Conservation (phyloP, 768 basidiomycete species). For the Tricholoma sp. region DNA sequence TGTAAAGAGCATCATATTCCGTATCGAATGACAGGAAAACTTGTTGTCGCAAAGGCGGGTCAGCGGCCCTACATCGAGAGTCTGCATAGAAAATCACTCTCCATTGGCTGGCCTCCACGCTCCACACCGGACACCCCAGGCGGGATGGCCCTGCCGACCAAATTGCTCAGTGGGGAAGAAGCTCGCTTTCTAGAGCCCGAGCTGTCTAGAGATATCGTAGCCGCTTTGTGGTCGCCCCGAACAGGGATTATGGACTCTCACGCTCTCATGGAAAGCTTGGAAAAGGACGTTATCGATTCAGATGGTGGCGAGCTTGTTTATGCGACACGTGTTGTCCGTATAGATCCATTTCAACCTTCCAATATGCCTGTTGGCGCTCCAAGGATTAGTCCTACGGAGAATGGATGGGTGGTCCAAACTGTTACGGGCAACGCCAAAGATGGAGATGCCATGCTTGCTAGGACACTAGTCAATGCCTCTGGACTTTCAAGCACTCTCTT, state of each 20-base stretch:
- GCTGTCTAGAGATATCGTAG: constrained; percentile 62
- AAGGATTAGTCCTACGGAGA: constrained; percentile 28
- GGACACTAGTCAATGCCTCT: constrained; percentile 77
- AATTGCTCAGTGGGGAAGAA: constrained; percentile 62
- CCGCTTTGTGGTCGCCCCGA: constrained; percentile 76
- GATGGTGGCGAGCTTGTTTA: constrained; percentile 68
- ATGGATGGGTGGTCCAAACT: constrained; percentile 88
- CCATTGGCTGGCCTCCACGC: constrained; percentile 46
- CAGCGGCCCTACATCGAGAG: constrained; percentile 69
- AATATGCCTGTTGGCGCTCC: constrained; percentile 13
- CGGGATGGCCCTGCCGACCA: constrained; percentile 49
- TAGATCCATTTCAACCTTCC: constrained; percentile 55
- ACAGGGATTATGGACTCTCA: constrained; percentile 93
- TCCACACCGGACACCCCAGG: constrained; percentile 22
- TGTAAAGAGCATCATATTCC: constrained; percentile 63
- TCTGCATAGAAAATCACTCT: constrained; percentile 58
- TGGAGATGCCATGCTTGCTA: constrained; percentile 63
- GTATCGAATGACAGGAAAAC: constrained; percentile 75
- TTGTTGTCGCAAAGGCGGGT: constrained; percentile 72
- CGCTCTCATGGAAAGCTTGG: constrained; percentile 75
- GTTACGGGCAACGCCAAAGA: constrained; percentile 45
- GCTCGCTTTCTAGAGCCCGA: constrained; percentile 79
- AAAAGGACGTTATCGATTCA: constrained; percentile 72
- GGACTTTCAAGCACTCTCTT: constrained; percentile 71
- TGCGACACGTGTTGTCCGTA: constrained; percentile 77